A percentile compares a stretch with the other conserved stretches of the same genome.
phyloP scores from a whole-genome alignment of 495 filamentous ascomycete genomes.

The Penicillium mononematosum region DNA sequence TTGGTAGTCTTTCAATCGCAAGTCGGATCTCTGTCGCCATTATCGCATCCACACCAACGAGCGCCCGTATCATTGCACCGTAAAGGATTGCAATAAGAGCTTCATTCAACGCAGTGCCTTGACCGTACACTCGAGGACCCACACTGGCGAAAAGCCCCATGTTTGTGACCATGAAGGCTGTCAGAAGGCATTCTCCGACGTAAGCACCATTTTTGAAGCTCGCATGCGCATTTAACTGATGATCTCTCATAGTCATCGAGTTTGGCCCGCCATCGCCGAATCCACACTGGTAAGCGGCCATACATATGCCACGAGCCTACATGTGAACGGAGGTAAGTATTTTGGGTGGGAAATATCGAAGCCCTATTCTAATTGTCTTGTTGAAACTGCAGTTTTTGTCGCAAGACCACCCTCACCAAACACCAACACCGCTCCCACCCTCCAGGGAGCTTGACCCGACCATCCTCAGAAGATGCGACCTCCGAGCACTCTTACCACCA shows the following conservation, averaged over 20 bases:
- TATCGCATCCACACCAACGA: slow-evolving; percentile 91
- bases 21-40: slow-evolving; percentile 85
- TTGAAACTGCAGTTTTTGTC: slow-evolving; percentile 64
- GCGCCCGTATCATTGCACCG: slow-evolving; percentile 72
- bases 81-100: slow-evolving; percentile 73
- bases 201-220: slow-evolving; percentile 41
- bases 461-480: slow-evolving; percentile 42
- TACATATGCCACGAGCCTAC: slow-evolving; percentile 75
- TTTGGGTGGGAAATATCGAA: background rate
- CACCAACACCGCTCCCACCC: slow-evolving; percentile 72
- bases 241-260: slow-evolving; percentile 66
- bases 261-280: slow-evolving; percentile 80
- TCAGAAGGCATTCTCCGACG: slow-evolving; percentile 83
- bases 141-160: slow-evolving; percentile 89
- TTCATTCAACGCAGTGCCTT: slow-evolving; percentile 89
- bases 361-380: slow-evolving; percentile 2
- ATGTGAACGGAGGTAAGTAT: slow-evolving; percentile 74
- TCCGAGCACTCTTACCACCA: slow-evolving; percentile 44
- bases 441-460: slow-evolving; percentile 51
- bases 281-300: slow-evolving; percentile 83
- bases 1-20: slow-evolving; percentile 82
- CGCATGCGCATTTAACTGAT: slow-evolving; percentile 3
- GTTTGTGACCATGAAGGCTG: slow-evolving; percentile 77
- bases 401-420: slow-evolving; percentile 86
- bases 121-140: slow-evolving; percentile 82